A percentile compares a stretch with the other conserved stretches of the same genome.
phyloP scores from a whole-genome alignment of 2,329 filamentous ascomycete genomes.

The Colletotrichum filicis region DNA sequence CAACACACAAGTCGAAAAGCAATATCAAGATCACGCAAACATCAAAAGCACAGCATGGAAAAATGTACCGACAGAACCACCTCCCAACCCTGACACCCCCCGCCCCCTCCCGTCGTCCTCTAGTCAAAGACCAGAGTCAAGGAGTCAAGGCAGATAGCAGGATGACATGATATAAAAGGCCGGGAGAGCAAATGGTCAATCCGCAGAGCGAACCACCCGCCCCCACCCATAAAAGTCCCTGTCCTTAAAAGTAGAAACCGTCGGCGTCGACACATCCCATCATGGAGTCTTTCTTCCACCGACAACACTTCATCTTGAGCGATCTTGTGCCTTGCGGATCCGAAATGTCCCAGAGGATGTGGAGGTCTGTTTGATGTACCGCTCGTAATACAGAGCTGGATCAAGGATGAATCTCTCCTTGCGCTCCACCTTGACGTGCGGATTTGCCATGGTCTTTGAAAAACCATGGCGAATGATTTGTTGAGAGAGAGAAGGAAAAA shows the following conservation, averaged over 20 bases:
- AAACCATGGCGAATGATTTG: neutral
- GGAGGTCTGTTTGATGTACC: constrained; percentile 63
- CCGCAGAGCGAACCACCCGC: constrained; percentile 48
- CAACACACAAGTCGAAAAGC: too few relatives aligned
- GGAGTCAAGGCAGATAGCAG: constrained; percentile 49
- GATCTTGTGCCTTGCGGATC: constrained; percentile 26
- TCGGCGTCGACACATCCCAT: constrained; percentile 37
- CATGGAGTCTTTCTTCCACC: constrained; percentile 1
- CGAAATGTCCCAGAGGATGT: constrained; percentile 27
- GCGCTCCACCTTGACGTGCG: constrained; percentile 81
- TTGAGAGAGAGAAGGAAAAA: constrained; percentile 13
- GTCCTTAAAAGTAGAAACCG: constrained; percentile 40
- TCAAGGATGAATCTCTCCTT: constrained; percentile 81
- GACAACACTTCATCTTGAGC: constrained; percentile 38
- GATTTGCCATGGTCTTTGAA: constrained; percentile 44
- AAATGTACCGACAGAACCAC: constrained; percentile 56
- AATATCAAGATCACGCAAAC: neutral
- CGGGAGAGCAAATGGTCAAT: constrained; percentile 58
- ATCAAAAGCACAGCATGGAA: constrained; percentile 11
- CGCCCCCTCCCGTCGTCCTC: constrained; percentile 36
- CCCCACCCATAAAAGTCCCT: constrained; percentile 43
- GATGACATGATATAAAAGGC: constrained; percentile 38
- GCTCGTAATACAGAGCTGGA: constrained; percentile 79
- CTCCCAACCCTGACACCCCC: constrained; percentile 48
- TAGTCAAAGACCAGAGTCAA: constrained; percentile 33